Percentiles rank a stretch among this genome's conserved stretches.
Evolutionary conservation across 78 protist species (phyloP).

Genomic region (Dictyostelium brefeldianum): DNA sequence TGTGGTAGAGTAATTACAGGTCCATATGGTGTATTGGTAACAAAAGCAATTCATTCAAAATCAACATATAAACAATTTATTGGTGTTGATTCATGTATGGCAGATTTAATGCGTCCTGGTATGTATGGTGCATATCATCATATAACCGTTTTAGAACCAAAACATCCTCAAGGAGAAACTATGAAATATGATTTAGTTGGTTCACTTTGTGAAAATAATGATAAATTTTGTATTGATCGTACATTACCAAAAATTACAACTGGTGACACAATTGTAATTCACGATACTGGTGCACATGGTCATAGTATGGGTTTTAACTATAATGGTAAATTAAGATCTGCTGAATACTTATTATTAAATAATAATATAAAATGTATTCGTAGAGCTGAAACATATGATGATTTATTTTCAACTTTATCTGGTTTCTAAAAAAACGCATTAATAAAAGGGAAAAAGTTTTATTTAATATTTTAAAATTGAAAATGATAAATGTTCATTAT

Average conservation of each 20-base stretch:
- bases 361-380: constrained; percentile 34
- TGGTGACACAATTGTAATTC: constrained; percentile 37
- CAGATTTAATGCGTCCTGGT: constrained; percentile 73
- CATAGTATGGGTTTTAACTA: constrained; percentile 80
- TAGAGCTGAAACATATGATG: constrained; percentile 72
- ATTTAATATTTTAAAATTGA: neutral
- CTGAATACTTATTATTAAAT: constrained; percentile 35
- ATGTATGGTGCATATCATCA: constrained; percentile 76
- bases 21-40: constrained; percentile 55
- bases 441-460: neutral
- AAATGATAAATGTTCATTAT: neutral
- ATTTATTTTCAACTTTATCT: constrained; percentile 54
- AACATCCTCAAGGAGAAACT: neutral
- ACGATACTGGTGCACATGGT: constrained; percentile 80
- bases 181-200: constrained; percentile 62
- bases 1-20: constrained; percentile 74
- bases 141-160: constrained; percentile 12
- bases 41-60: constrained; percentile 67
- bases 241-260: constrained; percentile 24
- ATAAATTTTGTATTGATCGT: constrained; percentile 63
- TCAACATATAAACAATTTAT: constrained; percentile 62
- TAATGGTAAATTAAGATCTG: constrained; percentile 73
- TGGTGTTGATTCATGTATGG: constrained; percentile 82
- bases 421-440: neutral
- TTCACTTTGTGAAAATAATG: constrained; percentile 76